A percentile compares a stretch with the other conserved stretches of the same genome.
Evolutionary conservation across 176 grass and related monocot genomes (phyloP).

Genomic region (Pontederia paniculata): DNA sequence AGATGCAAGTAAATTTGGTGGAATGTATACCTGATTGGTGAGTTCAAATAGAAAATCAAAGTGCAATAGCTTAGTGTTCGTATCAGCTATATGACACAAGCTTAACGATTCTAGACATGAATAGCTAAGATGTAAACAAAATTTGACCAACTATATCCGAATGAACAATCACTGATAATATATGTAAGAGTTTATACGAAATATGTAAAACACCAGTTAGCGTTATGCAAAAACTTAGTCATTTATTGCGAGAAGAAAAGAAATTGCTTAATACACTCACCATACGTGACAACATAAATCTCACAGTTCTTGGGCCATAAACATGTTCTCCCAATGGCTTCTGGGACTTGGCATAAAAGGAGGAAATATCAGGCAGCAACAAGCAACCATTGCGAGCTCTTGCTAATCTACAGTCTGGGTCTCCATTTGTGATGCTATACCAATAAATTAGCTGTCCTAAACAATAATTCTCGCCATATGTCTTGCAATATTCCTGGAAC

Average conservation of each 20-base stretch:
- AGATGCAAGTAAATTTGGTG: too few relatives aligned
- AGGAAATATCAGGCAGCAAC: constrained; percentile 67
- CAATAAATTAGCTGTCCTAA: constrained; percentile 96
- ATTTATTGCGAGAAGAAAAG: not conserved
- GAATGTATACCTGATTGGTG: too few relatives aligned
- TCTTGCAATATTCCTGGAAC: constrained; percentile 87
- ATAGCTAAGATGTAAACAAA: too few relatives aligned
- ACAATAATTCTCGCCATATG: constrained; percentile 76
- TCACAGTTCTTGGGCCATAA: constrained; percentile 71
- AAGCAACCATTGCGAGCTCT: constrained; percentile 92
- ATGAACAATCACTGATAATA: too few relatives aligned
- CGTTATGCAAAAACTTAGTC: too few relatives aligned
- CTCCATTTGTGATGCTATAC: constrained; percentile 79
- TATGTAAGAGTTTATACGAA: too few relatives aligned
- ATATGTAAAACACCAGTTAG: too few relatives aligned
- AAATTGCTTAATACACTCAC: constrained; percentile 34
- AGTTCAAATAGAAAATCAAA: too few relatives aligned
- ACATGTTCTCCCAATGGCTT: constrained; percentile 61
- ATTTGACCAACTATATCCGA: too few relatives aligned
- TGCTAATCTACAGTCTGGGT: constrained; percentile 69
- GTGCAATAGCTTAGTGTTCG: too few relatives aligned
- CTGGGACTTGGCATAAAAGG: constrained; percentile 70
- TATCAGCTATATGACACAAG: too few relatives aligned
- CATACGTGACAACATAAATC: constrained; percentile 97
- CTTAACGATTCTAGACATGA: too few relatives aligned